A percentile compares a stretch with the other conserved stretches of the same genome.
These are phyloP conservation scores for Paramyrothecium roridum DNA, from an alignment of 2,329 filamentous ascomycete species.

Conservation along the genomic window DNA sequence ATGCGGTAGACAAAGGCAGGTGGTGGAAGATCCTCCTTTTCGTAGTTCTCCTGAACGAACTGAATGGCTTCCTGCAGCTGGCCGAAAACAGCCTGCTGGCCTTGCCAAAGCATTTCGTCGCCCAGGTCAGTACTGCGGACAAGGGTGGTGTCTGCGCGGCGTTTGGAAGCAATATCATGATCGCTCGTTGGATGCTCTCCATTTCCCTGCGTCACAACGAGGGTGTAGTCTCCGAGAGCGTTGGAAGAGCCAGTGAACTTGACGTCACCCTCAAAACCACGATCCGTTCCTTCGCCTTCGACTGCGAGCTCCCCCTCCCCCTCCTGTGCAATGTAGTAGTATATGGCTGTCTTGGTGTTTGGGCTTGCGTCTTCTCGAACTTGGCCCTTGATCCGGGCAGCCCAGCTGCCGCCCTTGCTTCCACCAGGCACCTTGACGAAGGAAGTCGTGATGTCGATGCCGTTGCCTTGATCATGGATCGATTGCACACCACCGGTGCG, in stretches of 20 bases:
- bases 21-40: conserved; percentile 68
- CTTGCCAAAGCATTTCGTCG: conserved; percentile 76
- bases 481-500: conserved; percentile 83
- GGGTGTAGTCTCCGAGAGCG: conserved; percentile 74
- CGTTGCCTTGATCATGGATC: conserved; percentile 86
- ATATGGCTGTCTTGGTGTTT: conserved; percentile 69
- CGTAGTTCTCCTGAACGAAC: conserved; percentile 44
- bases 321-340: conserved; percentile 83
- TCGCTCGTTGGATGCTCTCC: conserved; percentile 58
- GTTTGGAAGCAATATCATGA: conserved; percentile 64
- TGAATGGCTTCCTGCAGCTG: conserved; percentile 50
- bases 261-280: conserved; percentile 58
- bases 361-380: conserved; percentile 66
- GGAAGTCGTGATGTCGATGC: conserved; percentile 84
- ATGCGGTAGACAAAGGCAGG: conserved; percentile 85
- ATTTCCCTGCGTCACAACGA: conserved; percentile 72
- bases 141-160: conserved; percentile 72
- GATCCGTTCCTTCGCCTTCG: conserved; percentile 45
- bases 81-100: conserved; percentile 61
- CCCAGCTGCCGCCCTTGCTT: conserved; percentile 86
- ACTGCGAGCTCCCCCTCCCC: conserved; percentile 65
- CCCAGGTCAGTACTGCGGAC: conserved; percentile 69
- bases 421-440: conserved; percentile 93
- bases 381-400: conserved; percentile 77
- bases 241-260: conserved; percentile 66